Evolutionary conservation across 2,329 filamentous ascomycete genomes (phyloP), one percentile per base, ranked within the genome.

Genomic region (Colletotrichum theobromicola): DNA sequence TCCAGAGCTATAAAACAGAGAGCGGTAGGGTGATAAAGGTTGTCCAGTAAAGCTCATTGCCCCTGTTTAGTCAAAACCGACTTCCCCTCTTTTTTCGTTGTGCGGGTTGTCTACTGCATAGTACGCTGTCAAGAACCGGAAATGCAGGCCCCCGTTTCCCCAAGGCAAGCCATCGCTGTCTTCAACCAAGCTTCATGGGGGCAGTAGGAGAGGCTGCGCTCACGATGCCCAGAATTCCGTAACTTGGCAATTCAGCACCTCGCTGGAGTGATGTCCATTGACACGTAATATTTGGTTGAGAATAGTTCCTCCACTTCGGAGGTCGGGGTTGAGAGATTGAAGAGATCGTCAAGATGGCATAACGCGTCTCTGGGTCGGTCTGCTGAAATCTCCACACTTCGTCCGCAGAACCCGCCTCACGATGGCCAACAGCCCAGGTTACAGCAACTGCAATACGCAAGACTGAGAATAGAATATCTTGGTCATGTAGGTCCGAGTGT

Each of bases 91-190:
- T 37, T 68, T 37, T 7, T 55, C 37, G 30, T 42, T 32, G 53
- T 58, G 26, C 35, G 30, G 28, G 53, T 35, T n/a, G 55, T 30
- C 32, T 66, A n/a, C 61, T 65, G 37, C n/a, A n/a, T n/a, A n/a
- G n/a, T n/a, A n/a, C n/a, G n/a, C 37, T 60, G 42, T 62, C 57
- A 67, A 58, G 55, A 42, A 15, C 58, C 55, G 70, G 70, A 55
- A 72, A 28, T 67, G 58, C 66, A 55, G 32, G 10, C 21, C 65
- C 63, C 62, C 35, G 63, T 53, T 18, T 67, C 55, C 69, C 63
- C 69, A 61, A 50, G 50, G 64, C 69, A 67, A 67, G 63, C 53
- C n/a, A 67, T 72, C 63, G 63, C n/a, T 72, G 69, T 53, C 69
- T 58, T 34, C 24, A 10, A 30, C n/a, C 21, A 62, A 60, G 53